Percentiles rank a stretch among this genome's conserved stretches.
Evolutionary conservation across 352 stramenopile genomes (phyloP).

Genomic region (Phytophthora pluvialis): DNA sequence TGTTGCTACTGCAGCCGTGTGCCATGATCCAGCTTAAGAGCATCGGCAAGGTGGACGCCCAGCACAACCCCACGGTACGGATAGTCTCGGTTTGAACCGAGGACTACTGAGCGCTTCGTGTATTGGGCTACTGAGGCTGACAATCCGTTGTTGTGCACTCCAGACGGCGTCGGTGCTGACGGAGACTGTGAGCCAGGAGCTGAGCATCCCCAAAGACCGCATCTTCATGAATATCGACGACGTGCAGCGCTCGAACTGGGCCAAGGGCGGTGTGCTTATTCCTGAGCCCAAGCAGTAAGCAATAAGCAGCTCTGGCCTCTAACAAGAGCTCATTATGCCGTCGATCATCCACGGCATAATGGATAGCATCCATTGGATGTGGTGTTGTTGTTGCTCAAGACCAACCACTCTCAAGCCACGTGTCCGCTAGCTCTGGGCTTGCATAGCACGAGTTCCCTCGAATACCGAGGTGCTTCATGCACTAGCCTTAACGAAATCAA

Average conservation of each 20-base stretch:
- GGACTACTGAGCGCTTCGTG: neutral
- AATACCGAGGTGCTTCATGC: too few relatives aligned
- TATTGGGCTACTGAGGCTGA: neutral
- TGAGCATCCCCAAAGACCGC: slow-evolving; percentile 45
- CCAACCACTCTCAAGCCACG: neutral
- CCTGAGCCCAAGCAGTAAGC: slow-evolving; percentile 41
- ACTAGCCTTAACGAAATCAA: neutral
- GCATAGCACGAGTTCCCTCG: too few relatives aligned
- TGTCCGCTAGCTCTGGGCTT: too few relatives aligned
- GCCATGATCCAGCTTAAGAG: slow-evolving; percentile 60
- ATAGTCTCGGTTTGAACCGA: neutral
- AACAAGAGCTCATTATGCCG: too few relatives aligned
- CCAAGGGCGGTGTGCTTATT: slow-evolving; percentile 45
- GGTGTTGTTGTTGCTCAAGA: neutral
- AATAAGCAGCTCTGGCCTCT: neutral
- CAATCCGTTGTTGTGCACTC: neutral
- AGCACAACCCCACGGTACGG: slow-evolving; percentile 53
- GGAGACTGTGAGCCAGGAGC: slow-evolving; percentile 45
- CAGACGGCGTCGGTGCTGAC: slow-evolving; percentile 56
- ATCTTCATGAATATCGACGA: slow-evolving; percentile 70
- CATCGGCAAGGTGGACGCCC: slow-evolving; percentile 59
- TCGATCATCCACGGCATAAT: too few relatives aligned
- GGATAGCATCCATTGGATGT: too few relatives aligned
- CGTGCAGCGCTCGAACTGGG: slow-evolving; percentile 55
- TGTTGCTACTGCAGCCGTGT: slow-evolving; percentile 43